A percentile compares a stretch with the other conserved stretches of the same genome.
Conservation (phyloP, 495 filamentous ascomycete genomes). For the Schizothecium vesticola region DNA sequence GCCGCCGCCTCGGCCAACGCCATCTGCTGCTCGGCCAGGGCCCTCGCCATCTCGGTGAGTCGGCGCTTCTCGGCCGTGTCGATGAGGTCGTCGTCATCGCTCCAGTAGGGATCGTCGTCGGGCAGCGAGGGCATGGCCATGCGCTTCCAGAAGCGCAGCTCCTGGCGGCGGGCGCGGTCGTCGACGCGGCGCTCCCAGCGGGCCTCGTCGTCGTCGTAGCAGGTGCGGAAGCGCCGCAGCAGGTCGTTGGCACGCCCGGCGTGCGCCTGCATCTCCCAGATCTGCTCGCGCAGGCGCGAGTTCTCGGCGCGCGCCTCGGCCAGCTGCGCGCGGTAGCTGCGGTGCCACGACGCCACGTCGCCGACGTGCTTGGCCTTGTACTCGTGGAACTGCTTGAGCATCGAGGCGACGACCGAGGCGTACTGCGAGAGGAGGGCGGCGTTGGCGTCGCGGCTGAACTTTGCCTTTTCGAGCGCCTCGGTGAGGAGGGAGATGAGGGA, state of each 20-base stretch:
- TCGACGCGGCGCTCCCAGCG: conserved; percentile 44
- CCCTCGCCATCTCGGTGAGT: conserved; percentile 32
- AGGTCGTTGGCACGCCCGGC: conserved; percentile 45
- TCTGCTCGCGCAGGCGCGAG: conserved; percentile 48
- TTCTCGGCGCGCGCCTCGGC: conserved; percentile 54
- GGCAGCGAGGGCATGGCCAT: conserved; percentile 47
- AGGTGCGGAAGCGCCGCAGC: conserved; percentile 44
- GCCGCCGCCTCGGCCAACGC: conserved; percentile 17
- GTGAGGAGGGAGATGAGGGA: conserved; percentile 46
- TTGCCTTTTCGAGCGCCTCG: conserved; percentile 48
- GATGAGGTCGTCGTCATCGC: conserved; percentile 51
- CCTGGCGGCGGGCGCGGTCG: conserved; percentile 39
- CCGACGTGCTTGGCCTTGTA: conserved; percentile 48
- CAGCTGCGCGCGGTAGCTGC: conserved; percentile 50
- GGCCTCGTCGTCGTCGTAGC: conserved; percentile 42
- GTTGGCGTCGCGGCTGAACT: conserved; percentile 48
- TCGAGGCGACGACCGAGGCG: conserved; percentile 39
- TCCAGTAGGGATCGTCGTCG: conserved; percentile 49
- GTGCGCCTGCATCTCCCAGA: conserved; percentile 51
- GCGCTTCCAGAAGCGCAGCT: conserved; percentile 51
- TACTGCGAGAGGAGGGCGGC: conserved; percentile 45
- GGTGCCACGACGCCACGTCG: conserved; percentile 51
- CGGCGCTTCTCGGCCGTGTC: conserved; percentile 48
- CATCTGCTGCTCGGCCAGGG: conserved; percentile 35
- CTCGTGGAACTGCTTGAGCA: conserved; percentile 49